Base-by-base conservation (phyloP, 2,329 filamentous ascomycete species). In the Aspergillus sp. region DNA sequence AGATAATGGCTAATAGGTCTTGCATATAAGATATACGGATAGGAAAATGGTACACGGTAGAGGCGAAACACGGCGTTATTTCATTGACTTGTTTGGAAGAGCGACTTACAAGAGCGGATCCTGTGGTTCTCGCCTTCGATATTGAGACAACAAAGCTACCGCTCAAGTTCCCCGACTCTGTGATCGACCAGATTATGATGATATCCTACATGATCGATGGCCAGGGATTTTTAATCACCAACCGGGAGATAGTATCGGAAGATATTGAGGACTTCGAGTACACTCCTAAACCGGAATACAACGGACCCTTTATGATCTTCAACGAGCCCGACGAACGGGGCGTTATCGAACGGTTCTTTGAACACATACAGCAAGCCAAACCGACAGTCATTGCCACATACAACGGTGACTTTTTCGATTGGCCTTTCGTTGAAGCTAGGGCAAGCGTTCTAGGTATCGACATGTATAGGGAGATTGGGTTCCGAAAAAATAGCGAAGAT, bases 361-460 rank as follows among this genome's bases (percentile, higher is more conserved):
- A 90, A 41, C 95, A 97, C 73, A 89, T 99, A 75, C 98, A 99
- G 69, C 91, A 96, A 73, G 91, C 92, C 1, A 86, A 89, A 58
- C 95, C 95, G 0, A 98, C 93, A 0, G 93, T 99, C 56, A 99
- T 99, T 73, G 93, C 96, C 36, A 99, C 95, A n/a, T 99, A 99
- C 83, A 99, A 99, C 91, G 95, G 95, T 79, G 95, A 99, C 80
- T 99, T 99, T 74, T 99, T 99, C 87, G 95, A 99, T 88, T 99
- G 95, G 95, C 93, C 95, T 0, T 99, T 96, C 71, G 92, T 99
- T 22, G 95, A 99, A 78, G 87, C 95, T 44, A 84, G 95, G 77
- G 91, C 96, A 26, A 96, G 92, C 70, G 85, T 97, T 63, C 89
- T 96, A 66, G 95, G 96, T 30, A 97, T 99, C 71, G 95, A 99